phyloP scores from a whole-genome alignment of 371 early-diverging fungal genomes.

The Mucor ambiguus region DNA sequence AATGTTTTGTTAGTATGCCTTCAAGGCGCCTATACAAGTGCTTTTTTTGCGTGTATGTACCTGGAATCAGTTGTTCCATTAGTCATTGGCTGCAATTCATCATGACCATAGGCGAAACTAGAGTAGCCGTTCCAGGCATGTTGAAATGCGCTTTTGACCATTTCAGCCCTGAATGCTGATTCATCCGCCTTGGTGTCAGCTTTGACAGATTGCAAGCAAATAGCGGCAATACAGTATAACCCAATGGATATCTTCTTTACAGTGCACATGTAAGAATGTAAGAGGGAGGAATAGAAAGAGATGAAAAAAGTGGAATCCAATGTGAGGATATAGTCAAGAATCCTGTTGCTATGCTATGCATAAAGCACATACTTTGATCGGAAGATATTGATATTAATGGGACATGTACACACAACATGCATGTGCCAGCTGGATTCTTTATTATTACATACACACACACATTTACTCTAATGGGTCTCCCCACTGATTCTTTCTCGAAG shows the following conservation, averaged over 20 bases:
- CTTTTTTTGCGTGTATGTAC: slow-evolving; percentile 39
- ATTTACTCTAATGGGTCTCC: slow-evolving; percentile 38
- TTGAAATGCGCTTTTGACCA: slow-evolving; percentile 55
- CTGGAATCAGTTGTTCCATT: slow-evolving; percentile 60
- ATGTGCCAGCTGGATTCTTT: slow-evolving; percentile 5
- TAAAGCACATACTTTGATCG: slow-evolving; percentile 12
- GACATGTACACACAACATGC: not conserved
- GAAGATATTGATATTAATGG: slow-evolving; percentile 6
- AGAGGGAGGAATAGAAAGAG: not conserved
- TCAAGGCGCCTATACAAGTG: not conserved
- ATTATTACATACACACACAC: not conserved
- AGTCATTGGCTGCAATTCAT: slow-evolving; percentile 56
- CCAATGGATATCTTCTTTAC: slow-evolving; percentile 9
- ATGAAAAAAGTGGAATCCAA: not conserved
- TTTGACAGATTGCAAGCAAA: not conserved
- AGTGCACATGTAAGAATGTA: slow-evolving; percentile 7
- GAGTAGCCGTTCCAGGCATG: slow-evolving; percentile 84
- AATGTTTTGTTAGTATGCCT: not conserved
- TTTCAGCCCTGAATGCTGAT: slow-evolving; percentile 6
- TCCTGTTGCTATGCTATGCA: slow-evolving; percentile 1
- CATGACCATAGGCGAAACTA: slow-evolving; percentile 59
- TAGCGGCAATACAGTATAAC: not conserved
- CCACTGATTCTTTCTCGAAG: slow-evolving; percentile 39
- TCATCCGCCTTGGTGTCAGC: not conserved
- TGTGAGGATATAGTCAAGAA: not conserved